Base-by-base conservation (phyloP, 345 rosid species). In the Anastatica hierochuntica region DNA sequence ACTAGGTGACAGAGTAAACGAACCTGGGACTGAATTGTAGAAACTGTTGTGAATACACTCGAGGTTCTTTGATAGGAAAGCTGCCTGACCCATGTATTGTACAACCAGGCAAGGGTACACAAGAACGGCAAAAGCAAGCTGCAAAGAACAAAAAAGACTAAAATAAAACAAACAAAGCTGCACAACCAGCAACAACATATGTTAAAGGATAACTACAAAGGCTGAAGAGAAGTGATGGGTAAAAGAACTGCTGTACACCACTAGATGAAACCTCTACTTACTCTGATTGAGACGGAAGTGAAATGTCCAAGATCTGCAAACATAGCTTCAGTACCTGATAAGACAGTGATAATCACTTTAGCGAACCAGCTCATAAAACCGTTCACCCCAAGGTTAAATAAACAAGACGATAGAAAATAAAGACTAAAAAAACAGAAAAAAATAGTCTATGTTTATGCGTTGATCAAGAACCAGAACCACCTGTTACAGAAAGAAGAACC, bases 61-160 rank as follows among this genome's bases (percentile, higher is more conserved):
- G 14, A 68, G 74, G 70, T 86, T 59, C 74, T 74, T 84, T 24
- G 98, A 90, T 60, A 90, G 77, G 76, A 72, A 90, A 27, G 98
- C 96, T 71, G 96, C 95, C 69, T 90, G 98, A 34, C 95, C 98
- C 98, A 90, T 86, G 76, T 90, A 90, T 70, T 90, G 98, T 53
- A 86, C 77, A 60, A 86, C 95, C 82, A 90, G 75, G 73, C 96
- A 86, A 10, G 96, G 98, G 71, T 90, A 90, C 62, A 90, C 65
- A 16, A 79, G 72, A 62, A 75, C 62, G 15, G 76, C 73, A 62
- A 90, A 90, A 10, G 95, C 89, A 56, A 90, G 78, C 96, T 86
- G 89, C 78, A 72, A 16, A 66, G 14, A 42, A 27, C 57, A 64
- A 51, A 65, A 39, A 7, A 21, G 38, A 40, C 68, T 43, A 36